Conservation (phyloP, 116 monocot species). For the Papilionanthe hybrid region DNA sequence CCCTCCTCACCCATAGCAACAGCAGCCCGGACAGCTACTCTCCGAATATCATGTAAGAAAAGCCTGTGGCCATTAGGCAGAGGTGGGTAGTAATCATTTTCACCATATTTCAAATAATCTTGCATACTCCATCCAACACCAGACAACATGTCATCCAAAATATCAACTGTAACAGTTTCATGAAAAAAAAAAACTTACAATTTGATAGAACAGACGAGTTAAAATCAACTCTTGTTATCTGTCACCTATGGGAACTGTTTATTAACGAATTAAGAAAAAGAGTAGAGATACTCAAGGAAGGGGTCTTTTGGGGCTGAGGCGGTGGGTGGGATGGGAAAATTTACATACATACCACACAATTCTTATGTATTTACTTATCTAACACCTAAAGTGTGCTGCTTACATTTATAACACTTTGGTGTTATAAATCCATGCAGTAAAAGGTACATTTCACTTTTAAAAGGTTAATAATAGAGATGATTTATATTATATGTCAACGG, state of each 20-base stretch:
- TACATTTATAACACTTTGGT: too few species aligned
- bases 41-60: conserved; percentile 94
- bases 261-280: conserved; percentile 1
- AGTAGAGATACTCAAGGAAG: neutral
- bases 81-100: conserved; percentile 92
- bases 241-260: neutral
- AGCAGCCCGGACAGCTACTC: conserved; percentile 86
- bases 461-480: too few species aligned
- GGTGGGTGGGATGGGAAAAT: too few species aligned
- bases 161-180: conserved; percentile 58
- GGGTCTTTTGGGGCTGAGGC: too few species aligned
- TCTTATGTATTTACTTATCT: too few species aligned
- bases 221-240: neutral
- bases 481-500: too few species aligned
- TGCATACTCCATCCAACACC: conserved; percentile 97
- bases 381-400: too few species aligned
- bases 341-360: too few species aligned
- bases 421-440: too few species aligned
- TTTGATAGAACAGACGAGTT: neutral
- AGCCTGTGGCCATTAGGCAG: conserved; percentile 91
- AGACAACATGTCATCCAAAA: conserved; percentile 95
- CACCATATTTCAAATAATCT: conserved; percentile 82
- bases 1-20: conserved; percentile 99
- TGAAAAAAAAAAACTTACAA: neutral
- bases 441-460: too few species aligned